Conservation (phyloP, 2,329 filamentous ascomycete genomes). For the Xylaria sp. region DNA sequence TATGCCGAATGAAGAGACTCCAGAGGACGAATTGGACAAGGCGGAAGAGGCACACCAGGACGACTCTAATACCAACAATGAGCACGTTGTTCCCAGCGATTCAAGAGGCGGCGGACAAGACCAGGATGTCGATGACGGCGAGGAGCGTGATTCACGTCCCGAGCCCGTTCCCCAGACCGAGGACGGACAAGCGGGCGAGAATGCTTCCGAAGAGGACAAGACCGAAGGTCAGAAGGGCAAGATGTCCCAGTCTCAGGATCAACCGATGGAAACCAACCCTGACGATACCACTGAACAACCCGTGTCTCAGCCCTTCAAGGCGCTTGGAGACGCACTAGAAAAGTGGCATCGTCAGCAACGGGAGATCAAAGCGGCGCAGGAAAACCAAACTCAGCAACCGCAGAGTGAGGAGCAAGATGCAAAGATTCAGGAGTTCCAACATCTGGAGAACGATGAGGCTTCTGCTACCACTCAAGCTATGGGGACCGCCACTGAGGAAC, state of each 20-base stretch:
- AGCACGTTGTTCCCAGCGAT: slow-evolving; percentile 60
- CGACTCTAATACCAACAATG: slow-evolving; percentile 48
- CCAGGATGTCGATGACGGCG: slow-evolving; percentile 56
- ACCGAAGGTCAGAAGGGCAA: slow-evolving; percentile 59
- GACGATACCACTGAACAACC: slow-evolving; percentile 39
- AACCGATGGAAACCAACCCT: slow-evolving; percentile 40
- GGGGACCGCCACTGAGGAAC: slow-evolving; percentile 80
- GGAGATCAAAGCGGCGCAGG: slow-evolving; percentile 65
- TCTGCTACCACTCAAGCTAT: slow-evolving; percentile 86
- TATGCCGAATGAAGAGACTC: slow-evolving; percentile 29
- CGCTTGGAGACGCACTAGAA: slow-evolving; percentile 87
- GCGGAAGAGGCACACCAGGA: slow-evolving; percentile 33
- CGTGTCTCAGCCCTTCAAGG: slow-evolving; percentile 74
- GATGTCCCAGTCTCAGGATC: slow-evolving; percentile 44
- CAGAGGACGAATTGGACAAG: slow-evolving; percentile 32
- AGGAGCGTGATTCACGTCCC: slow-evolving; percentile 57
- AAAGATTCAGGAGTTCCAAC: slow-evolving; percentile 84
- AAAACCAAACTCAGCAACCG: slow-evolving; percentile 49
- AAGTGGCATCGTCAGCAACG: slow-evolving; percentile 85
- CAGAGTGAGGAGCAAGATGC: slow-evolving; percentile 45
- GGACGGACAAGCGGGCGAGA: slow-evolving; percentile 60
- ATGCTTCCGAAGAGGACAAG: slow-evolving; percentile 58
- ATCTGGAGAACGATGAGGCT: slow-evolving; percentile 77
- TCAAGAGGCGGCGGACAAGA: slow-evolving; percentile 60
- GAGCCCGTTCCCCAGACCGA: slow-evolving; percentile 59